A percentile compares a stretch with the other conserved stretches of the same genome.
Evolutionary conservation across 1,139 yeast species (phyloP).

Genomic region (Geotrichum klebahnii): DNA sequence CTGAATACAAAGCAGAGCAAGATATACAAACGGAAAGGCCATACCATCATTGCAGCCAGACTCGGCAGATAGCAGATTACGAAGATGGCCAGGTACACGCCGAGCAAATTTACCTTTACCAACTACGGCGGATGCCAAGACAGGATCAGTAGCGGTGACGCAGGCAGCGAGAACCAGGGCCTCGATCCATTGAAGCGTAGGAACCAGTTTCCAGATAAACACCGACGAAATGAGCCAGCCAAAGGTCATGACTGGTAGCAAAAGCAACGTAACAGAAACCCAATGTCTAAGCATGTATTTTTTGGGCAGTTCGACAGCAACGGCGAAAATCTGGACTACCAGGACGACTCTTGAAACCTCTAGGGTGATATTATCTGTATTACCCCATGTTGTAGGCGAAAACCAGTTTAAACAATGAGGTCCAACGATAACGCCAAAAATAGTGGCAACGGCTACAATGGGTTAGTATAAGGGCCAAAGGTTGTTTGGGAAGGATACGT

Average conservation of each 20-base stretch:
- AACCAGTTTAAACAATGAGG: conserved; percentile 92
- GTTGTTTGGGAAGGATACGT: too few species aligned
- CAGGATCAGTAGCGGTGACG: conserved; percentile 96
- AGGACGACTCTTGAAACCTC: conserved; percentile 85
- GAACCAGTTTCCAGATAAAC: conserved; percentile 79
- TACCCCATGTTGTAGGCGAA: conserved; percentile 86
- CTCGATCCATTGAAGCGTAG: conserved; percentile 72
- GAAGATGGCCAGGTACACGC: conserved; percentile 92
- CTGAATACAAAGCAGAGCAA: conserved; percentile 64
- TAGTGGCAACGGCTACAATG: conserved; percentile 87
- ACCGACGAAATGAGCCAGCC: conserved; percentile 91
- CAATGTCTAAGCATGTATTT: conserved; percentile 91
- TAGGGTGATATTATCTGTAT: conserved; percentile 76
- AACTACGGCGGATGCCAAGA: conserved; percentile 94
- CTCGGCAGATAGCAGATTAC: conserved; percentile 86
- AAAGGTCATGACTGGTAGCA: conserved; percentile 88
- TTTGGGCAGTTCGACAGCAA: conserved; percentile 92
- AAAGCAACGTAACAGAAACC: conserved; percentile 70
- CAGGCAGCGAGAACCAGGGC: conserved; percentile 85
- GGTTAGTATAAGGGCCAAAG: too few species aligned
- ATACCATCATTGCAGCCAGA: conserved; percentile 97
- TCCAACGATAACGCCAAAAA: conserved; percentile 88
- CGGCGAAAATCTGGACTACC: conserved; percentile 93
- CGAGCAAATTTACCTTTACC: conserved; percentile 97
- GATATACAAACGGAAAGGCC: conserved; percentile 91